phyloP scores from a whole-genome alignment of 2,329 filamentous ascomycete species.

The Sporothrix dimorphospora region DNA sequence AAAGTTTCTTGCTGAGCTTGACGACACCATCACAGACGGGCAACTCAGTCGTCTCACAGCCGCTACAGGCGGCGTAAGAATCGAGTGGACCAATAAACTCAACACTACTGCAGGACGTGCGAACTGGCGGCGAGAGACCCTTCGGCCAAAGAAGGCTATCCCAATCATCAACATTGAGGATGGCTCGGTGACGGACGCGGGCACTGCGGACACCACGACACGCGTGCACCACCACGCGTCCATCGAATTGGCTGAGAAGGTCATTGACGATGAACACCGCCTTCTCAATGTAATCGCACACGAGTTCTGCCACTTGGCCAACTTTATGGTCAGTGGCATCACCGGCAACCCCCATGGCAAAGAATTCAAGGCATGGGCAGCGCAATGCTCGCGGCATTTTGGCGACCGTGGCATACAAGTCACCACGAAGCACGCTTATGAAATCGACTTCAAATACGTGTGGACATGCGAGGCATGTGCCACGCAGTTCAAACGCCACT shows the following conservation, averaged over 20 bases:
- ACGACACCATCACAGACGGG: constrained; percentile 63
- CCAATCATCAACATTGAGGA: background rate
- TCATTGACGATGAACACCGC: constrained; percentile 76
- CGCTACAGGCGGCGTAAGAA: constrained; percentile 69
- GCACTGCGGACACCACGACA: constrained; percentile 31
- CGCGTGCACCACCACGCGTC: constrained; percentile 64
- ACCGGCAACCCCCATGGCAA: constrained; percentile 35
- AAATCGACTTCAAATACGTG: constrained; percentile 89
- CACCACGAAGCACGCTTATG: constrained; percentile 87
- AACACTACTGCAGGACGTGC: constrained; percentile 78
- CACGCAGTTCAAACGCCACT: constrained; percentile 79
- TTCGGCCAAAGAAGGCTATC: constrained; percentile 40
- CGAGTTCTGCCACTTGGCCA: constrained; percentile 93
- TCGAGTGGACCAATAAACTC: constrained; percentile 77
- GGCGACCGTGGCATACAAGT: constrained; percentile 69
- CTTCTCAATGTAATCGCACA: constrained; percentile 92
- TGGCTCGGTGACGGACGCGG: background rate
- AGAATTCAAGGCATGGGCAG: constrained; percentile 38
- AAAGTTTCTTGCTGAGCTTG: constrained; percentile 69
- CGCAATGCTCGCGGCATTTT: constrained; percentile 57
- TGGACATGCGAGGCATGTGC: constrained; percentile 77
- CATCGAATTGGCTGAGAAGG: constrained; percentile 87
- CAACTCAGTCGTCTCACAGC: constrained; percentile 61
- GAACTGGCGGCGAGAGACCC: constrained; percentile 68
- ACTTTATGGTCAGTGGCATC: constrained; percentile 77